These are phyloP conservation scores for Wickerhamomyces sydowiorum DNA, from an alignment of 805 yeast species.

Conservation along the genomic window DNA sequence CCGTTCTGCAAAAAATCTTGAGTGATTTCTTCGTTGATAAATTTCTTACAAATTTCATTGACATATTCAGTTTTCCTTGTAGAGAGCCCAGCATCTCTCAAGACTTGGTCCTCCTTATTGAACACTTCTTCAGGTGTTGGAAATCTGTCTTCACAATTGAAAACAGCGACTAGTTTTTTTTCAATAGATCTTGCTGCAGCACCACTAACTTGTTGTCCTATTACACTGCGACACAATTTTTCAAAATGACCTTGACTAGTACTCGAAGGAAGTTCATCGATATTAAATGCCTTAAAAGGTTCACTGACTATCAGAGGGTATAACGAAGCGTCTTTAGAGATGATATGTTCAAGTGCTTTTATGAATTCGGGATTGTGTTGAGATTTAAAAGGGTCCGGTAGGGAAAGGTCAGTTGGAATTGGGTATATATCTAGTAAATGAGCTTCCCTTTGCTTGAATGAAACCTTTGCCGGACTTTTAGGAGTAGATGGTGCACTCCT, in stretches of 20 bases:
- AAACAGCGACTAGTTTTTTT: conserved; percentile 34
- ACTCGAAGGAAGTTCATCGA: conserved; percentile 6
- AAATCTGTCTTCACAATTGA: conserved; percentile 28
- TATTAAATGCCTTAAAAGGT: conserved; percentile 25
- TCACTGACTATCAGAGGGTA: conserved; percentile 18
- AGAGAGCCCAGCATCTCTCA: conserved; percentile 67
- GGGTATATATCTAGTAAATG: conserved; percentile 8
- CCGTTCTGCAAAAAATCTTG: conserved; percentile 31
- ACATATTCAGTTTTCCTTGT: conserved; percentile 61
- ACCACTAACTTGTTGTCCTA: conserved; percentile 76
- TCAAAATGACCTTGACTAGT: conserved; percentile 31
- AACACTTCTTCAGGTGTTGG: conserved; percentile 51
- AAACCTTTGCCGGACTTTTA: conserved; percentile 1
- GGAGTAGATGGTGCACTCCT: not conserved
- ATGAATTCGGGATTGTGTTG: conserved; percentile 28
- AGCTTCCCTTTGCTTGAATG: conserved; percentile 9
- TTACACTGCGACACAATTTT: conserved; percentile 41
- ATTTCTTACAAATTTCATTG: conserved; percentile 46
- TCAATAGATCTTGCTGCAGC: conserved; percentile 70
- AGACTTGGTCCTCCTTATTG: conserved; percentile 34
- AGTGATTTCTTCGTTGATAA: conserved; percentile 31
- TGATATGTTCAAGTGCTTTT: conserved; percentile 27
- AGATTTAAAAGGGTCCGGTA: conserved; percentile 21
- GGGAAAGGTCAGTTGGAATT: conserved; percentile 7
- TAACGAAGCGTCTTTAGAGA: conserved; percentile 32